These are phyloP conservation scores for Suhomyces canberraensis DNA, from an alignment of 805 yeast species.

Conservation along the genomic window DNA sequence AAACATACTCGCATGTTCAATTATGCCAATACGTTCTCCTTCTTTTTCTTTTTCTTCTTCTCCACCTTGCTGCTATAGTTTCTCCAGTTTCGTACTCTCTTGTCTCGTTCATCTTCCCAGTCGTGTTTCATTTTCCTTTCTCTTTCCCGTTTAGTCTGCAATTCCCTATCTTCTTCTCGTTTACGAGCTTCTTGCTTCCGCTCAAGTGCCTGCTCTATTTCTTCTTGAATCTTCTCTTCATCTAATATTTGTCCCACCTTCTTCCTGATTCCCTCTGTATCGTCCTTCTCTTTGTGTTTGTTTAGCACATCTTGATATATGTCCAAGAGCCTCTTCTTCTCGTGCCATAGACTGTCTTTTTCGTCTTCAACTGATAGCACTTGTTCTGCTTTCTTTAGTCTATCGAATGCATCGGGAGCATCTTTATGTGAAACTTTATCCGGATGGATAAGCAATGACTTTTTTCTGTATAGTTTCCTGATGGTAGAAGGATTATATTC, in stretches of 20 bases:
- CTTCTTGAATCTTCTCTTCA: conserved; percentile 30
- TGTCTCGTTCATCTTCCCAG: conserved; percentile 64
- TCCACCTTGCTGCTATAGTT: conserved; percentile 41
- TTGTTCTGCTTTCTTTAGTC: conserved; percentile 51
- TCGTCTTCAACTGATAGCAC: conserved; percentile 20
- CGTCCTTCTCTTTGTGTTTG: conserved; percentile 4
- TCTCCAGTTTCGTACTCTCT: conserved; percentile 61
- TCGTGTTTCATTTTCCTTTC: conserved; percentile 38
- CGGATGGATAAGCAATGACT: conserved; percentile 66
- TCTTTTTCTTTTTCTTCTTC: conserved; percentile 45
- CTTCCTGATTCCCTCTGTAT: conserved; percentile 18
- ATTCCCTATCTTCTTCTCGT: conserved; percentile 23
- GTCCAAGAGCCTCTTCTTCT: conserved; percentile 23
- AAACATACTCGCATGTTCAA: no score
- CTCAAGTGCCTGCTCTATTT: conserved; percentile 22
- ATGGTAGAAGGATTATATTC: conserved; percentile 39
- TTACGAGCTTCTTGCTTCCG: conserved; percentile 27
- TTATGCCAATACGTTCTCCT: conserved; percentile 43
- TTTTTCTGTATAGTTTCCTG: conserved; percentile 50
- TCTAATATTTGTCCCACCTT: conserved; percentile 44
- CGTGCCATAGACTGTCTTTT: conserved; percentile 8
- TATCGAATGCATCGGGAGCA: conserved; percentile 66
- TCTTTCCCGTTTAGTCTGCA: conserved; percentile 36
- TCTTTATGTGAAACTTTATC: conserved; percentile 53
- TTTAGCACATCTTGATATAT: conserved; percentile 23